Conservation (phyloP, 495 filamentous ascomycete genomes). For the Aspergillus asperescens region DNA sequence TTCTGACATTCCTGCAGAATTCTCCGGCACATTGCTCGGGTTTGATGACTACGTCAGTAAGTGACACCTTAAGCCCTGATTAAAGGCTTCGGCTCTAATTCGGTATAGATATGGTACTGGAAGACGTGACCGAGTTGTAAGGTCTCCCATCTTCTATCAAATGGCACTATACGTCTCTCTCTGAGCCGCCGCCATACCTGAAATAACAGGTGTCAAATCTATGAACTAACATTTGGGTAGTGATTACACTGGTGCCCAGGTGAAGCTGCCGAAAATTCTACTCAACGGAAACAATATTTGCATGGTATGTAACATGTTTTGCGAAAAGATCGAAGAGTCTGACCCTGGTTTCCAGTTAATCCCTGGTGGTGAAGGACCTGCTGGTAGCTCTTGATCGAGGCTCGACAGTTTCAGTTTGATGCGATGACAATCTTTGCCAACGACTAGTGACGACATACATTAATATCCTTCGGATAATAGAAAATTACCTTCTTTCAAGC, state of each 20-base stretch:
- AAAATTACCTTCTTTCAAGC: neutral
- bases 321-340: conserved; percentile 1
- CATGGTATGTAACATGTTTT: conserved; percentile 62
- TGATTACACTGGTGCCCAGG: conserved; percentile 81
- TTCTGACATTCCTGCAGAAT: conserved; percentile 56
- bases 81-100: conserved; percentile 7
- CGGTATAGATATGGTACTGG: conserved; percentile 85
- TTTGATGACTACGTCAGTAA: conserved; percentile 99
- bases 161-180: neutral
- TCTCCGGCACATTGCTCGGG: conserved; percentile 85
- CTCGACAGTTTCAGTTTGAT: conserved; percentile 14
- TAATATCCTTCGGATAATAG: neutral
- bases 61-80: conserved; percentile 38
- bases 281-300: conserved; percentile 99
- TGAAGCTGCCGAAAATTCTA: conserved; percentile 85
- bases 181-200: neutral
- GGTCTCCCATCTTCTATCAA: conserved; percentile 21
- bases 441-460: conserved; percentile 30
- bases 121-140: conserved; percentile 96
- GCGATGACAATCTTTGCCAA: conserved; percentile 26
- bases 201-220: neutral
- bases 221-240: conserved; percentile 46
- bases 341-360: conserved; percentile 57
- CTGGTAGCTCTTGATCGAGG: conserved; percentile 28
- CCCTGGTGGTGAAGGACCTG: conserved; percentile 78